phyloP scores from a whole-genome alignment of 352 stramenopile genomes.

The Aphanomyces invadans region DNA sequence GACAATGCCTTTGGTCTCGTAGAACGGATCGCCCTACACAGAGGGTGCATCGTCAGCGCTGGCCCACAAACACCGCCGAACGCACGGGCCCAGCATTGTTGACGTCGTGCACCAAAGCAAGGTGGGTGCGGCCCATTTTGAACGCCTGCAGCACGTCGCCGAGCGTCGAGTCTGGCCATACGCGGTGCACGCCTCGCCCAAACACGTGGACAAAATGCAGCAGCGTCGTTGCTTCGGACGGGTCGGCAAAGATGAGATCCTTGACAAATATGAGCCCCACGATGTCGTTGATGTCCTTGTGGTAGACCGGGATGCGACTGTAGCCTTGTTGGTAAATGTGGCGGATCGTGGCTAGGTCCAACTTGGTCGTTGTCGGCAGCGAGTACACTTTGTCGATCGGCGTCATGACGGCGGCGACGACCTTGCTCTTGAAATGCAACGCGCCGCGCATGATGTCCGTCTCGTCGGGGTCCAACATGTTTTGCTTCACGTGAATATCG shows the following conservation, averaged over 20 bases:
- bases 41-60: no score
- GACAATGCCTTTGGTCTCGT: slow-evolving; percentile 95
- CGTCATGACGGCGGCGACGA: slow-evolving; percentile 89
- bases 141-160: slow-evolving; percentile 68
- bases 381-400: slow-evolving; percentile 63
- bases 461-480: slow-evolving; percentile 88
- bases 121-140: slow-evolving; percentile 61
- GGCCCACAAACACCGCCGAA: no score
- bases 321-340: slow-evolving; percentile 88
- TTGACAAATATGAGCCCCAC: slow-evolving; percentile 94
- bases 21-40: slow-evolving; percentile 86
- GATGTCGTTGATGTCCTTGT: slow-evolving; percentile 94
- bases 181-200: slow-evolving; percentile 57
- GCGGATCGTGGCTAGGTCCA: slow-evolving; percentile 54
- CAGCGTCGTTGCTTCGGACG: slow-evolving; percentile 49
- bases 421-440: slow-evolving; percentile 67
- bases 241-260: slow-evolving; percentile 82
- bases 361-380: slow-evolving; percentile 38
- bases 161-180: slow-evolving; percentile 58
- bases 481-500: slow-evolving; percentile 92
- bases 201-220: slow-evolving; percentile 90
- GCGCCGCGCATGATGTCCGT: slow-evolving; percentile 92
- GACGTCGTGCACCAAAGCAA: slow-evolving; percentile 66
- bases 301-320: slow-evolving; percentile 92
- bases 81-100: slow-evolving; percentile 72